These are phyloP conservation scores for Penicillium sp. DNA, from an alignment of 2,329 filamentous ascomycete genomes.

Conservation along the genomic window DNA sequence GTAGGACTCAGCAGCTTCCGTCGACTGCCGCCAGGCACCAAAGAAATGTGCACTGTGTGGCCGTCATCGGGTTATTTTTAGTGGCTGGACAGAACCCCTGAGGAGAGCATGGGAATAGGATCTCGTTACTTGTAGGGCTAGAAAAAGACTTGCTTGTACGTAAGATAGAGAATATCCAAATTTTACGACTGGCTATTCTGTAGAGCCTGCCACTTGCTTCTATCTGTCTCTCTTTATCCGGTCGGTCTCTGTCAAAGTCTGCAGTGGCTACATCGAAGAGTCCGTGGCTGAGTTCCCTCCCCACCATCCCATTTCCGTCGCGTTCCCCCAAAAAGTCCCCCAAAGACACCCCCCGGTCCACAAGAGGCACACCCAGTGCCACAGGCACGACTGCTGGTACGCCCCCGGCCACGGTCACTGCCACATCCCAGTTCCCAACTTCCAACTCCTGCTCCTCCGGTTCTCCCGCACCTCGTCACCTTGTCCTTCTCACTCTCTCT, in stretches of 20 bases:
- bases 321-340: background rate
- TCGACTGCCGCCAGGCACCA: conserved; percentile 1
- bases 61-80: conserved; percentile 10
- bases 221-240: background rate
- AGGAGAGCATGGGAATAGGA: background rate
- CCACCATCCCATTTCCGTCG: background rate
- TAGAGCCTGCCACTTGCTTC: too few relatives aligned
- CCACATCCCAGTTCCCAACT: background rate
- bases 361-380: background rate
- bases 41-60: background rate
- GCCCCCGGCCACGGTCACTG: background rate
- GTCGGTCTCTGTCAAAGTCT: background rate
- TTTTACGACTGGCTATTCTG: too few relatives aligned
- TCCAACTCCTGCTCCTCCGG: background rate
- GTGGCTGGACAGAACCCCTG: background rate
- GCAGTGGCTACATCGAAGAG: background rate
- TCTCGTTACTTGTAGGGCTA: background rate
- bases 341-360: too few relatives aligned
- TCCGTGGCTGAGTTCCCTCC: background rate
- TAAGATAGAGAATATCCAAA: too few relatives aligned
- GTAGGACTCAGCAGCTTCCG: background rate
- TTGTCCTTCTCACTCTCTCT: background rate
- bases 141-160: too few relatives aligned
- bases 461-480: background rate
- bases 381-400: background rate